These are phyloP conservation scores for Boletus sp. DNA, from an alignment of 768 basidiomycete genomes.

Conservation along the genomic window DNA sequence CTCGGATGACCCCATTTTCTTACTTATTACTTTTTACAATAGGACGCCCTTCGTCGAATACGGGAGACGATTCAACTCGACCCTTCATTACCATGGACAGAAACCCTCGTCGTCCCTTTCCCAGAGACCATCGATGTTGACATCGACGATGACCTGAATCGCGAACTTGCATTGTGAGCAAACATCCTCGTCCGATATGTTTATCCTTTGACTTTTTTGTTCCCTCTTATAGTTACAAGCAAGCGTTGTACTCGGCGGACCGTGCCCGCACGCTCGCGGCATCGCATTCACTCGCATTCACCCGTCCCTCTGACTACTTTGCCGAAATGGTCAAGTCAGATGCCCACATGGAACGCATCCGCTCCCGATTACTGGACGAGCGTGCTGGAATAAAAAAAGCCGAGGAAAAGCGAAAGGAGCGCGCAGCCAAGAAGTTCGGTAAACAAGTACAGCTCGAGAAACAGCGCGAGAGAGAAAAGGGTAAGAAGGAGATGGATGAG, in stretches of 20 bases:
- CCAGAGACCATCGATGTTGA: constrained; percentile 74
- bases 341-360: constrained; percentile 95
- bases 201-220: not conserved
- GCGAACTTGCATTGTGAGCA: constrained; percentile 92
- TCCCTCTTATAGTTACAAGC: constrained; percentile 73
- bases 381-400: constrained; percentile 83
- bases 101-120: constrained; percentile 71
- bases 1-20: not conserved
- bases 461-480: constrained; percentile 81
- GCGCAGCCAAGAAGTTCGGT: constrained; percentile 96
- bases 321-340: constrained; percentile 99
- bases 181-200: not conserved
- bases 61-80: constrained; percentile 75
- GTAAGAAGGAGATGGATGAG: constrained; percentile 92
- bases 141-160: constrained; percentile 85
- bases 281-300: constrained; percentile 80
- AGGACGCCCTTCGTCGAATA: constrained; percentile 82
- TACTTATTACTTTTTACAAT: not conserved
- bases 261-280: constrained; percentile 71
- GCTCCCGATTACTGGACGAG: constrained; percentile 88
- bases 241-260: constrained; percentile 84
- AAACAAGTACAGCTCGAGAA: constrained; percentile 98
- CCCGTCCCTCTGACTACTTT: constrained; percentile 91
- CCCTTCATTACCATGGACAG: constrained; percentile 77
- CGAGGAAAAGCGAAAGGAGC: constrained; percentile 87